phyloP scores from a whole-genome alignment of 2,329 filamentous ascomycete species.

The Phyllosticta citrichinensis region DNA sequence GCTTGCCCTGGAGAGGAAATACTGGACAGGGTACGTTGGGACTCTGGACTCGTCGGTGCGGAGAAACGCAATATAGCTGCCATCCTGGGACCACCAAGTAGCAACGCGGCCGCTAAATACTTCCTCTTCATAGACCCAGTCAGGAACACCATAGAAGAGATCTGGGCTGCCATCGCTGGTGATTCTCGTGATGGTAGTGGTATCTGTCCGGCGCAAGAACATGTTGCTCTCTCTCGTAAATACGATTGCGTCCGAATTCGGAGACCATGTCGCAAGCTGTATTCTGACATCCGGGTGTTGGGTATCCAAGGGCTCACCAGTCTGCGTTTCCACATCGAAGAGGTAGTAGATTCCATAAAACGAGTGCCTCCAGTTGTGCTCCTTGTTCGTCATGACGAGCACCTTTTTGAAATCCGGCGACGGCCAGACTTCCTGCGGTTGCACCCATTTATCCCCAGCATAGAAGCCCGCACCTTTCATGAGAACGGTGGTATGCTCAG shows the following conservation, averaged over 20 bases:
- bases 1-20: slow-evolving; percentile 80
- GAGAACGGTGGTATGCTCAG: slow-evolving; percentile 53
- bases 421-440: slow-evolving; percentile 57
- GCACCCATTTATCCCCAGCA: slow-evolving; percentile 46
- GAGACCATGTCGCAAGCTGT: slow-evolving; percentile 85
- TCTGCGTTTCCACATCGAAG: slow-evolving; percentile 76
- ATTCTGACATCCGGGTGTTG: slow-evolving; percentile 53
- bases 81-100: slow-evolving; percentile 92
- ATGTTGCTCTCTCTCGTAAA: slow-evolving; percentile 89
- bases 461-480: slow-evolving; percentile 61
- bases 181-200: slow-evolving; percentile 55
- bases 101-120: slow-evolving; percentile 71
- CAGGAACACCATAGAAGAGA: slow-evolving; percentile 90
- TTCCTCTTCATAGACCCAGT: slow-evolving; percentile 93
- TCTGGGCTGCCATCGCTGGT: slow-evolving; percentile 80
- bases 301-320: slow-evolving; percentile 66
- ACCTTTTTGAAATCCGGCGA: slow-evolving; percentile 81
- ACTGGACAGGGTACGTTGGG: slow-evolving; percentile 85
- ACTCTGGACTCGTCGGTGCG: slow-evolving; percentile 89
- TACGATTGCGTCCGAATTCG: slow-evolving; percentile 74
- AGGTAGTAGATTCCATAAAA: slow-evolving; percentile 83
- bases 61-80: slow-evolving; percentile 81
- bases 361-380: slow-evolving; percentile 84
- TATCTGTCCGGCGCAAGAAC: slow-evolving; percentile 60
- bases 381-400: slow-evolving; percentile 60